Percentiles rank a stretch among this genome's conserved stretches.
Evolutionary conservation across 2,329 filamentous ascomycete genomes (phyloP).

Genomic region (Nemania diffusa): DNA sequence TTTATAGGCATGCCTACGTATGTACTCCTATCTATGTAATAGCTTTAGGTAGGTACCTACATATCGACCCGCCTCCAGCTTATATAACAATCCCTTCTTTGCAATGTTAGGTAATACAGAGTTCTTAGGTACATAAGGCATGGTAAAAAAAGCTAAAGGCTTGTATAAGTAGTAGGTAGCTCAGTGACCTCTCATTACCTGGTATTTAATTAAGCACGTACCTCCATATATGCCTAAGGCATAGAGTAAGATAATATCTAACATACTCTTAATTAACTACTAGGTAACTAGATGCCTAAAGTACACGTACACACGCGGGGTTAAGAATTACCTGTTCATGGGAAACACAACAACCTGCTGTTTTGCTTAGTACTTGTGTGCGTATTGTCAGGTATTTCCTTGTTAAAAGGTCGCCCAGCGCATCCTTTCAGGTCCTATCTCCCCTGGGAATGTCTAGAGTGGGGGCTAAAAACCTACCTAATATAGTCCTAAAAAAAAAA

Average conservation of each 20-base stretch:
- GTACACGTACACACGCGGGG: neutral
- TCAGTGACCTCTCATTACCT: no score
- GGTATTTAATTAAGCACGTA: neutral
- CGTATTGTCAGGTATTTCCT: neutral
- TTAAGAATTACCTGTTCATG: neutral
- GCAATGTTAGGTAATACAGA: no score
- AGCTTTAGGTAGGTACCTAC: no score
- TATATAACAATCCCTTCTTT: no score
- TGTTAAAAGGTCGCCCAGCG: neutral
- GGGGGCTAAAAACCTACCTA: slow-evolving; percentile 12
- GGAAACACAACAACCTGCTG: neutral
- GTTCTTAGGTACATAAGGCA: no score
- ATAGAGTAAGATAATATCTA: no score
- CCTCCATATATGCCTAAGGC: neutral
- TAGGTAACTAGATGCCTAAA: neutral
- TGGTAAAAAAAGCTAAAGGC: no score
- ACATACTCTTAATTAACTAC: neutral
- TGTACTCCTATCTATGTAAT: no score
- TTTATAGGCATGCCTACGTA: no score
- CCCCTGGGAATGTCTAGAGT: neutral
- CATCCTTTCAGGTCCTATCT: neutral
- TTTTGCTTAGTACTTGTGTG: neutral
- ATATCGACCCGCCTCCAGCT: no score
- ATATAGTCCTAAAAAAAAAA: neutral
- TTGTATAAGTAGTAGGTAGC: no score